Evolutionary conservation across 1,139 yeast species (phyloP), one percentile per base, ranked within the genome.

Genomic region (Hyphopichia khmerensis): DNA sequence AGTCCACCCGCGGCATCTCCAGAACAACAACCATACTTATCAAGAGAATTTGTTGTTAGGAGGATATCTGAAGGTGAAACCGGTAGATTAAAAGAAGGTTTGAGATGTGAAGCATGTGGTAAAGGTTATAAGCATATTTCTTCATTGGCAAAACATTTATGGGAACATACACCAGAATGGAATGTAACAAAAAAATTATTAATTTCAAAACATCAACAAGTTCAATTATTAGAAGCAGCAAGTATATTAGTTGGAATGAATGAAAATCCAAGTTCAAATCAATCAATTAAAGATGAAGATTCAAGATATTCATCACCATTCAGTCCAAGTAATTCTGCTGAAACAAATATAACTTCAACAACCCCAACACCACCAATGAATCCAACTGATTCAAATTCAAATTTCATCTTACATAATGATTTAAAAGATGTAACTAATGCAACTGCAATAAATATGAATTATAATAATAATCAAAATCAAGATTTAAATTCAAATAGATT

Each of bases 161-260:
- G 91, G 96, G 75, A 72, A 48, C 96, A 88, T 59, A 88, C 96
- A 0, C 95, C 96, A 0, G 96, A 88, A 60, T 88, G 96, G 96
- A 86, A 83, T 56, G 84, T 84, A 55, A 88, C 96, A 2, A 84
- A 87, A 50, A 86, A 85, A 57, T 69, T 88, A 40, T 67, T 85
- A 36, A 87, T 88, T 38, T 83, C 91, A n/a, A 88, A 88, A 61
- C 96, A 88, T 61, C 96, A 88, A 61, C 96, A 88, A 60, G 96
- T 88, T 5, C 96, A 88, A 62, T 69, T 88, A 33, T 71, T 88
- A 38, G 96, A 88, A 59, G 96, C 96, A 10, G 96, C 96, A 3
- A 83, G 91, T 44, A 87, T 88, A 38, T 69, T 88, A 45, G 91
- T 89, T 31, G 84, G 89, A 8, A 84, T 88, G 88, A 85, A 83